phyloP scores from a whole-genome alignment of 805 yeast species.

The Candida arabinofermentans region DNA sequence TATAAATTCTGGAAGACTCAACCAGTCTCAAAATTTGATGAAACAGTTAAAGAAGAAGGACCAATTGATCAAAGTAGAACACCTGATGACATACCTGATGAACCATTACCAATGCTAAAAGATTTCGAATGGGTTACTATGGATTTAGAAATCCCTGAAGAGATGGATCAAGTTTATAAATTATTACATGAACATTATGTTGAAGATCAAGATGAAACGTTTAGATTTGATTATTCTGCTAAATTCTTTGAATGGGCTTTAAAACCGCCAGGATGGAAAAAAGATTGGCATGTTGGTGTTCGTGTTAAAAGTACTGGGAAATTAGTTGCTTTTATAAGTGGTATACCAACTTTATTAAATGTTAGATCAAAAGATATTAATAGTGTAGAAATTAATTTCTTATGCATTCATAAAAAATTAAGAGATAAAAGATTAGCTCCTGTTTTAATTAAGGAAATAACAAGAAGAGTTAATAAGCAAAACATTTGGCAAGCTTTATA shows the following conservation, averaged over 20 bases:
- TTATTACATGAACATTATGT: constrained; percentile 87
- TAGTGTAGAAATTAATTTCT: constrained; percentile 86
- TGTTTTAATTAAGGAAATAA: constrained; percentile 86
- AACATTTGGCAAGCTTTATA: constrained; percentile 95
- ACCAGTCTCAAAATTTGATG: constrained; percentile 82
- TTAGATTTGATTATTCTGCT: constrained; percentile 83
- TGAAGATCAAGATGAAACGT: constrained; percentile 88
- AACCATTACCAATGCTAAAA: constrained; percentile 64
- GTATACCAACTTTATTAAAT: constrained; percentile 70
- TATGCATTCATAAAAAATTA: constrained; percentile 91
- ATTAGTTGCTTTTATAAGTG: constrained; percentile 89
- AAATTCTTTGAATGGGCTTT: constrained; percentile 90
- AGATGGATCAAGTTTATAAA: constrained; percentile 74
- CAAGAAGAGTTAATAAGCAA: constrained; percentile 80
- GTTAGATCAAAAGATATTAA: constrained; percentile 47
- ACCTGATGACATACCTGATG: constrained; percentile 65
- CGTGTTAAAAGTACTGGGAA: constrained; percentile 73
- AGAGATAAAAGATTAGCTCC: constrained; percentile 95
- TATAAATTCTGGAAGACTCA: constrained; percentile 98
- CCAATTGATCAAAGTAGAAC: constrained; percentile 70
- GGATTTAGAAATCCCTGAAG: constrained; percentile 50
- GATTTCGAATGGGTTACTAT: constrained; percentile 90
- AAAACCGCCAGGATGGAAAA: constrained; percentile 87
- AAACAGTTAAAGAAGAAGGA: constrained; percentile 63
- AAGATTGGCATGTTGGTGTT: constrained; percentile 92